Percentiles rank a stretch among this genome's conserved stretches.
Evolutionary conservation across 1,284 basidiomycete genomes (phyloP).

Genomic region (Mycena citricolor): DNA sequence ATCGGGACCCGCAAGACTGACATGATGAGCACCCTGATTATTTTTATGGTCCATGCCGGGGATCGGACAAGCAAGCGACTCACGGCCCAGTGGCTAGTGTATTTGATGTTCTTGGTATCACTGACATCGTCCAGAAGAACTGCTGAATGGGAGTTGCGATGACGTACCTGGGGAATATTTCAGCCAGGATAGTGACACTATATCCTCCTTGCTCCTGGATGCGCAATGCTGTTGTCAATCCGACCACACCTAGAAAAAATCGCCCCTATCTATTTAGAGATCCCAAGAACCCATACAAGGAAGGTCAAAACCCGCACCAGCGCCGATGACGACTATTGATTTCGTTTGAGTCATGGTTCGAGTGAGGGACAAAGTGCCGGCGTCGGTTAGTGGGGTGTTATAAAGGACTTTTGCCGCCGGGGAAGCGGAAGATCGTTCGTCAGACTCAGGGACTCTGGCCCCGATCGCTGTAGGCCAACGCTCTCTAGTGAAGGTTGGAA

Average conservation of each 20-base stretch:
- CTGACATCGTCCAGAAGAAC: too few species aligned
- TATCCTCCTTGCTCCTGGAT: conserved; percentile 60
- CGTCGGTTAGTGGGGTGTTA: too few species aligned
- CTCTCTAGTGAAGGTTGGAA: too few species aligned
- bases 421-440: too few species aligned
- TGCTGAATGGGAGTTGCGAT: conserved; percentile 58
- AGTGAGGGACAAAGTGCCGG: too few species aligned
- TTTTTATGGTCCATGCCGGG: not conserved
- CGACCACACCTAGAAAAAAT: conserved; percentile 44
- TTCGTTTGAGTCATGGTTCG: conserved; percentile 21
- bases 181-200: conserved; percentile 64
- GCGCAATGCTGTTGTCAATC: conserved; percentile 67
- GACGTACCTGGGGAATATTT: conserved; percentile 65
- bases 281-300: not conserved
- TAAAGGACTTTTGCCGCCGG: too few species aligned
- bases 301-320: conserved; percentile 29
- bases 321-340: conserved; percentile 37
- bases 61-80: conserved; percentile 26
- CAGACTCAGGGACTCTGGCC: too few species aligned
- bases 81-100: conserved; percentile 80
- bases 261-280: not conserved
- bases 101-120: conserved; percentile 54
- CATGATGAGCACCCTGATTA: conserved; percentile 15
- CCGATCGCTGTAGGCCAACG: too few species aligned
- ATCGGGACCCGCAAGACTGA: conserved; percentile 11